These are phyloP conservation scores for Globisporangium rhizosaccharum DNA, from an alignment of 352 stramenopile species.

Conservation along the genomic window DNA sequence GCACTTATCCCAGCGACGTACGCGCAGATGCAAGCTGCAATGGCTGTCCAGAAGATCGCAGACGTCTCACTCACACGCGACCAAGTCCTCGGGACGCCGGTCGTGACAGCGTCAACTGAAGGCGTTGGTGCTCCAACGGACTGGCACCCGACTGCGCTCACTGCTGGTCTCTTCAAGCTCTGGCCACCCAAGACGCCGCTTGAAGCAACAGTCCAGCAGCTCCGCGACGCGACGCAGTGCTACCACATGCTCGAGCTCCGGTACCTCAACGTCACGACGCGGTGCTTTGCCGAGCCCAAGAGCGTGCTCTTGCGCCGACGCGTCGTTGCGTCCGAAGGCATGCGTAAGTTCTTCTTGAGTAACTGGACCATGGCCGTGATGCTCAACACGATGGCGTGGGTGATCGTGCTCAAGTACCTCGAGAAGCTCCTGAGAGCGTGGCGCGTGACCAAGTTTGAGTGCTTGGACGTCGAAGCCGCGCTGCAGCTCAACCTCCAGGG, in stretches of 20 bases:
- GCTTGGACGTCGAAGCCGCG: conserved; percentile 29
- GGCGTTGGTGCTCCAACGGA: conserved; percentile 16
- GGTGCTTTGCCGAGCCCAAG: conserved; percentile 30
- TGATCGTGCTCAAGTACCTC: conserved; percentile 41
- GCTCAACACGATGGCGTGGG: conserved; percentile 43
- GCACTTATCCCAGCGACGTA: conserved; percentile 15
- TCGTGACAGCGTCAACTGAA: conserved; percentile 22
- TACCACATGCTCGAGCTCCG: conserved; percentile 35
- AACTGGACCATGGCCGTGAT: conserved; percentile 34
- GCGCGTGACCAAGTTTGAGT: conserved; percentile 27
- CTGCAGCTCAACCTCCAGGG: conserved; percentile 39
- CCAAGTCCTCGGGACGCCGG: conserved; percentile 22
- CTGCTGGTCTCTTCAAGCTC: conserved; percentile 28
- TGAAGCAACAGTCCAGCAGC: conserved; percentile 12
- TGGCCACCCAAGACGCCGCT: conserved; percentile 38
- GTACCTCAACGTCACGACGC: conserved; percentile 19
- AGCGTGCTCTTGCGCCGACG: conserved; percentile 11
- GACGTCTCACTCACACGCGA: conserved; percentile 12
- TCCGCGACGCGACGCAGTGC: conserved; percentile 28
- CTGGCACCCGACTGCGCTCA: conserved; percentile 28
- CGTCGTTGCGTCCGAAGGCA: conserved; percentile 16
- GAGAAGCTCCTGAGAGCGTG: conserved; percentile 29
- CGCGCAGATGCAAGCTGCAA: conserved; percentile 15
- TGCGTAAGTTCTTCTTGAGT: conserved; percentile 39
- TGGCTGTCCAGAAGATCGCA: conserved; percentile 13